A percentile compares a stretch with the other conserved stretches of the same genome.
Evolutionary conservation across 306 rosid genomes (phyloP).

Genomic region (Cucumis melo): DNA sequence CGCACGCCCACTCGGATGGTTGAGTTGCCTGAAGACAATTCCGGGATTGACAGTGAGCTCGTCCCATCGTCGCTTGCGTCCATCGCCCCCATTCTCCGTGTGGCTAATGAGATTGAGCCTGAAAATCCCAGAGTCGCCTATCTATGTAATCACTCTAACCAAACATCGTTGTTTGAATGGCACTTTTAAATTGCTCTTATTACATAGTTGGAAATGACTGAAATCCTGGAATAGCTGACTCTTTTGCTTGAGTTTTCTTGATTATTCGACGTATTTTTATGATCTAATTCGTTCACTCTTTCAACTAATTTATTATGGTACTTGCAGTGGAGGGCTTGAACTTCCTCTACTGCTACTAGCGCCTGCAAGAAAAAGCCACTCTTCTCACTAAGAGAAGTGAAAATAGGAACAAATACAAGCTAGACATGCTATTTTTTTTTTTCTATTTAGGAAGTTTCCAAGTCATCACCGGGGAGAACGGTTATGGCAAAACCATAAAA

Average conservation of each 20-base stretch:
- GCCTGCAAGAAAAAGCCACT: background rate
- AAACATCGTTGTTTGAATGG: background rate
- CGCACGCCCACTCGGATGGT: constrained; percentile 33
- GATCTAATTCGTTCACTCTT: background rate
- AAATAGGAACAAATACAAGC: background rate
- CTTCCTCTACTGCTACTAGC: background rate
- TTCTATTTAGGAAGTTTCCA: background rate
- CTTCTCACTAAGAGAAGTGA: background rate
- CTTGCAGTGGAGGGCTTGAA: background rate
- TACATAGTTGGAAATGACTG: background rate
- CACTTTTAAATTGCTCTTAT: background rate
- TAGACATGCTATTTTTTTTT: no score
- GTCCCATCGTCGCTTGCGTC: constrained; percentile 63
- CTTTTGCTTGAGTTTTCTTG: background rate
- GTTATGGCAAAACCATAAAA: background rate
- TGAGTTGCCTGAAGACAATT: constrained; percentile 40
- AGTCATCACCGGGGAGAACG: background rate
- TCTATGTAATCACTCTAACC: constrained; percentile 50
- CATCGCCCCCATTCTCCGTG: constrained; percentile 74
- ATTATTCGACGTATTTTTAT: background rate
- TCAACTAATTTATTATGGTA: background rate
- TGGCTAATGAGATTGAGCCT: constrained; percentile 65
- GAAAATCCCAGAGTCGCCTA: constrained; percentile 75
- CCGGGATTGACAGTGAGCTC: constrained; percentile 35
- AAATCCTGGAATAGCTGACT: background rate